Evolutionary conservation across 2,329 filamentous ascomycete genomes (phyloP), one percentile per base, ranked within the genome.

Genomic region (Rhytidhysteron rufulum): DNA sequence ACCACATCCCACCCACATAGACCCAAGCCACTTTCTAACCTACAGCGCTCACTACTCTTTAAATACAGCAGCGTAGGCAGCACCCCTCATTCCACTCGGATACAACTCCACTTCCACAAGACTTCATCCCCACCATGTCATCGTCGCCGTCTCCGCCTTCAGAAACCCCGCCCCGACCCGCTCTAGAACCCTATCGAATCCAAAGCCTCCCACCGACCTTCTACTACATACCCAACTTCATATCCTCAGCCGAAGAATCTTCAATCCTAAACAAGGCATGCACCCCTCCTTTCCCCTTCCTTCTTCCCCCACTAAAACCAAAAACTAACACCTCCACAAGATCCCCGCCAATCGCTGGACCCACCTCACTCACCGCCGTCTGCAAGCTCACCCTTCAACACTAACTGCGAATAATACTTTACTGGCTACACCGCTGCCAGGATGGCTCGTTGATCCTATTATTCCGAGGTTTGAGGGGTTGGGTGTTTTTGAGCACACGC

Each of bases 301-400:
- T 20, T 33, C n/a, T 35, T 40, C n/a, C 37, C 35, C 39, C 33
- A 8, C 11, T 39, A 39, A 39, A 38, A 38, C 35, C 27, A 24
- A 17, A 18, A 89, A n/a, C 20, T 33, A 35, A 30, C 15, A 36
- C 8, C 16, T 21, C 33, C 15, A 9, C 41, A 30, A 72, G 69
- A 72, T 75, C 3, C 71, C 72, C 6, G 41, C 67, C 11, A 67
- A 70, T 29, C 78, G 83, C 60, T 98, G 93, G 91, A 90, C 88
- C 47, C 77, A 85, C 36, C 83, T 98, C 40, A 81, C 85, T n/a
- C 88, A 89, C 63, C 86, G 93, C 40, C 84, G 91, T 31, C 79
- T 98, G 1, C 90, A 97, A 73, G 88, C 88, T 1, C 88, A 90
- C 77, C 93, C 91, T 2, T 93, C 87, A 2, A 80, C 88, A 41